Evolutionary conservation across 495 filamentous ascomycete species (phyloP).

Genomic region (Friedmanniomyces simplex): DNA sequence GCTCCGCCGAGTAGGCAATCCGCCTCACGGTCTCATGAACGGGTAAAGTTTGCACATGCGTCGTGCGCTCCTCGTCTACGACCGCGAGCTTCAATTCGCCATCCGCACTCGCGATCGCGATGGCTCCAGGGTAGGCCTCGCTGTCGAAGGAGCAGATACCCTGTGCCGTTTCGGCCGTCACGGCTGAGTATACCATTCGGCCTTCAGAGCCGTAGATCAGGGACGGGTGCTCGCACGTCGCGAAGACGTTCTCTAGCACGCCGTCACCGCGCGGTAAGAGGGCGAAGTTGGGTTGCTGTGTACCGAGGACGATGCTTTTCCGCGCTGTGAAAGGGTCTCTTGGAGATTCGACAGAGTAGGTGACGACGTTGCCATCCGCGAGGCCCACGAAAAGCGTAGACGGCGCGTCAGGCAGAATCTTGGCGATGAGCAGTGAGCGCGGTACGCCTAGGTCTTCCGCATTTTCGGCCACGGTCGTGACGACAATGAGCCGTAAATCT

Average conservation of each 20-base stretch:
- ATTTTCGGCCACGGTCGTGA: constrained; percentile 44
- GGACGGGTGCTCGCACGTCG: constrained; percentile 86
- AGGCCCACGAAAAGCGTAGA: constrained; percentile 85
- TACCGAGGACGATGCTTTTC: constrained; percentile 78
- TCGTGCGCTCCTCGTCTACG: constrained; percentile 75
- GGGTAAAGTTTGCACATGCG: constrained; percentile 68
- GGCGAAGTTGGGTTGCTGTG: constrained; percentile 70
- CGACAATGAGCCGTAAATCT: constrained; percentile 52
- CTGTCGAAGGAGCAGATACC: constrained; percentile 73
- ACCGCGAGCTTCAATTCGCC: constrained; percentile 66
- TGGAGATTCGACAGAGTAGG: constrained; percentile 57
- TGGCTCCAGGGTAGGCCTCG: constrained; percentile 66
- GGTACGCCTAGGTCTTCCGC: constrained; percentile 58
- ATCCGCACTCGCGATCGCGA: constrained; percentile 63
- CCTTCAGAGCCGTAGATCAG: constrained; percentile 84
- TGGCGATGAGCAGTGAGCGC: constrained; percentile 66
- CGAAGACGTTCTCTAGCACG: constrained; percentile 68
- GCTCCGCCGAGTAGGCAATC: constrained; percentile 69
- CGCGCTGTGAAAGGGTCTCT: constrained; percentile 53
- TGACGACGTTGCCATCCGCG: constrained; percentile 86
- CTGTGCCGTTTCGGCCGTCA: constrained; percentile 81
- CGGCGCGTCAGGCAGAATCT: constrained; percentile 50
- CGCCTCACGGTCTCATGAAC: constrained; percentile 77
- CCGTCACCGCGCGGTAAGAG: constrained; percentile 54
- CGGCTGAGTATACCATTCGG: constrained; percentile 81